These are phyloP conservation scores for Crithidia brevicula DNA, from an alignment of 208 protist species.

Conservation along the genomic window DNA sequence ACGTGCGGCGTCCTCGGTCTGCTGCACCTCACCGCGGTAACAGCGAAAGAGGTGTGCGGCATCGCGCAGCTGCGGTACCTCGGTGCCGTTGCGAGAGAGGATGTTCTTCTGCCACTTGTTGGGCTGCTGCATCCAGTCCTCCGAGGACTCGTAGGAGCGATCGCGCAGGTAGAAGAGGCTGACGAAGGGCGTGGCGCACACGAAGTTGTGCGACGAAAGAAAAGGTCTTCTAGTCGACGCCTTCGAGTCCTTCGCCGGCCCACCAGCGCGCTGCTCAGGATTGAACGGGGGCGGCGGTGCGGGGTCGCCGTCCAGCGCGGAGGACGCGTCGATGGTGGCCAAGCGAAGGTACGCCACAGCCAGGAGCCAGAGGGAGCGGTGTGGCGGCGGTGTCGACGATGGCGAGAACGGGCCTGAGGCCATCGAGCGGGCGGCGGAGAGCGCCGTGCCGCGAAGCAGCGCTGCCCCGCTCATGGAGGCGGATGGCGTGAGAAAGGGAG, in stretches of 20 bases:
- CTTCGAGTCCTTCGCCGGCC: neutral
- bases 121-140: constrained; percentile 35
- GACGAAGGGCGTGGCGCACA: constrained; percentile 23
- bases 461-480: neutral
- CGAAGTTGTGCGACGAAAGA: constrained; percentile 20
- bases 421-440: neutral
- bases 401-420: neutral
- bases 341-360: constrained; percentile 50
- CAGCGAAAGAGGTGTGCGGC: constrained; percentile 13
- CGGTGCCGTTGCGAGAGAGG: neutral
- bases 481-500: neutral
- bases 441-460: neutral
- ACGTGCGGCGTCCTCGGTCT: constrained; percentile 16
- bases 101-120: constrained; percentile 13
- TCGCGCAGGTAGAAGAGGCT: constrained; percentile 36
- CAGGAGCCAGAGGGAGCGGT: constrained; percentile 52
- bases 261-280: neutral
- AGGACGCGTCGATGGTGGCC: constrained; percentile 25
- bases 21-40: constrained; percentile 29
- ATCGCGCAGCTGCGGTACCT: constrained; percentile 14
- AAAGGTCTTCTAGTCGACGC: neutral
- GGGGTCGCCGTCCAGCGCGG: neutral
- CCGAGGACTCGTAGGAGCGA: constrained; percentile 37
- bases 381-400: constrained; percentile 1
- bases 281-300: neutral